phyloP scores from a whole-genome alignment of 805 yeast species.

The Metschnikowia baotianmanensis region DNA sequence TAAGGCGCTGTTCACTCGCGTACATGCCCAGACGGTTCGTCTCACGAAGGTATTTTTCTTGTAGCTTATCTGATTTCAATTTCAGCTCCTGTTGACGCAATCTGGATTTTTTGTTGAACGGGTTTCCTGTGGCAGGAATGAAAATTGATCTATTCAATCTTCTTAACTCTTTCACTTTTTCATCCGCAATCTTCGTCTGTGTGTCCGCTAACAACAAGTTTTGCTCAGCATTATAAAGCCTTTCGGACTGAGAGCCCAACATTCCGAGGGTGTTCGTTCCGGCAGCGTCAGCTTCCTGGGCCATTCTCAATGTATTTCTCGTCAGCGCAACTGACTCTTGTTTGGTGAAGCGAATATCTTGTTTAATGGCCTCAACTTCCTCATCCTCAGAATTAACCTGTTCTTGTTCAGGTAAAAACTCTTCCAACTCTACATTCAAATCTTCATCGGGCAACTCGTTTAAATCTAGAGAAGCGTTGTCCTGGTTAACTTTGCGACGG shows the following conservation, averaged over 20 bases:
- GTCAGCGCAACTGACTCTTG: slow-evolving; percentile 85
- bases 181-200: slow-evolving; percentile 79
- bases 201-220: slow-evolving; percentile 74
- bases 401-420: slow-evolving; percentile 36
- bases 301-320: slow-evolving; percentile 68
- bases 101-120: slow-evolving; percentile 81
- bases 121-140: slow-evolving; percentile 76
- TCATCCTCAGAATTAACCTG: slow-evolving; percentile 66
- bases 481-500: slow-evolving; percentile 15
- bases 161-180: slow-evolving; percentile 74
- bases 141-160: slow-evolving; percentile 78
- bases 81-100: slow-evolving; percentile 70
- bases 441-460: slow-evolving; percentile 31
- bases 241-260: slow-evolving; percentile 91
- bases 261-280: slow-evolving; percentile 77
- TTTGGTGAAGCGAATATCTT: slow-evolving; percentile 77
- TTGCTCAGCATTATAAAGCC: slow-evolving; percentile 75
- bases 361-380: slow-evolving; percentile 83
- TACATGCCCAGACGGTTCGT: slow-evolving; percentile 56
- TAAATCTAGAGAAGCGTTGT: slow-evolving; percentile 30
- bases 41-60: slow-evolving; percentile 62
- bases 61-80: slow-evolving; percentile 58
- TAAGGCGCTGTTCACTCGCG: slow-evolving; percentile 66
- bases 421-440: slow-evolving; percentile 38
- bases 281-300: slow-evolving; percentile 46